Percentiles rank a stretch among this genome's conserved stretches.
Evolutionary conservation across 140 eudicot species (phyloP).

Genomic region (Erigeron philadelphicus): DNA sequence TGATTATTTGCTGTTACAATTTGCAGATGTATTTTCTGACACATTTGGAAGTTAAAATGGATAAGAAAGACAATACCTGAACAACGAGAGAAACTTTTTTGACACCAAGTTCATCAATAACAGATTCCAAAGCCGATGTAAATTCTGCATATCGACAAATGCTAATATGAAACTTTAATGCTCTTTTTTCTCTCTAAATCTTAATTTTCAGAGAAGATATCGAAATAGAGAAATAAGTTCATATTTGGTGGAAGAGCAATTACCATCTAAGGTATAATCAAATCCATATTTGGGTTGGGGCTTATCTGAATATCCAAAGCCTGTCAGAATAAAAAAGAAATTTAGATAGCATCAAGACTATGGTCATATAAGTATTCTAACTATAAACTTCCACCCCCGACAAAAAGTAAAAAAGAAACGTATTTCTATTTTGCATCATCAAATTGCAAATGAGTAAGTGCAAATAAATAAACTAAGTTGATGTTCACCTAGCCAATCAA

Average conservation of each 20-base stretch:
- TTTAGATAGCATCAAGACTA: slow-evolving; percentile 20
- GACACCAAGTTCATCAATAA: slow-evolving; percentile 53
- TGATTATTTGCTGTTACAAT: slow-evolving; percentile 5
- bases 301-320: slow-evolving; percentile 96
- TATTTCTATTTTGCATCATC: slow-evolving; percentile 3
- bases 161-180: slow-evolving; percentile 7
- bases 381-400: neutral
- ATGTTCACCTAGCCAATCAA: slow-evolving; percentile 84
- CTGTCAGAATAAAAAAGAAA: slow-evolving; percentile 37
- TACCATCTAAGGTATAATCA: slow-evolving; percentile 90
- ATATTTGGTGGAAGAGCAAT: slow-evolving; percentile 1
- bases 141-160: slow-evolving; percentile 51
- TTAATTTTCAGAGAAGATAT: neutral
- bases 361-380: neutral
- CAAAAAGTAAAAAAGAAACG: too few species aligned
- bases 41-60: slow-evolving; percentile 7
- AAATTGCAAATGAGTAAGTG: slow-evolving; percentile 1
- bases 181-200: slow-evolving; percentile 8
- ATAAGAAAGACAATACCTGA: slow-evolving; percentile 49
- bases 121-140: slow-evolving; percentile 70
- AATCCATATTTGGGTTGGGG: slow-evolving; percentile 93
- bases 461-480: neutral
- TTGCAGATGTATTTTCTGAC: slow-evolving; percentile 10
- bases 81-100: slow-evolving; percentile 76
- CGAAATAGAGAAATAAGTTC: neutral